These are phyloP conservation scores for Ilyonectria mors-panacis DNA, from an alignment of 2,329 filamentous ascomycete species.

Conservation along the genomic window DNA sequence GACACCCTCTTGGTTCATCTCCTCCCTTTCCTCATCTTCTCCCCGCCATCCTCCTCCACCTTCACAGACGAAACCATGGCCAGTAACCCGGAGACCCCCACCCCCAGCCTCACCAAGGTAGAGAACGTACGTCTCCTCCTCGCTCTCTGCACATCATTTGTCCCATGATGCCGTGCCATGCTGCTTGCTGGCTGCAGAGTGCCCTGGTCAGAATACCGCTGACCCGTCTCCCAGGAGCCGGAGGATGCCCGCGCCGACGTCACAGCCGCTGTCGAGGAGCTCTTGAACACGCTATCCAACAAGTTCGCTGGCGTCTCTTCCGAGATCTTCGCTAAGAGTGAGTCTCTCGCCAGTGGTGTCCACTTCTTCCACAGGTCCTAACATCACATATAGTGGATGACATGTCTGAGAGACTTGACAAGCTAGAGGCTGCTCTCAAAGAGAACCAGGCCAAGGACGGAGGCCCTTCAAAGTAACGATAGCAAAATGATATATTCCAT, in stretches of 20 bases:
- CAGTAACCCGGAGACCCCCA: conserved; percentile 53
- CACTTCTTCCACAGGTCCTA: conserved; percentile 18
- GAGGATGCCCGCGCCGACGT: conserved; percentile 75
- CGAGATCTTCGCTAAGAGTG: conserved; percentile 92
- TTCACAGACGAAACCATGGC: conserved; percentile 51
- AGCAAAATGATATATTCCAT: neutral
- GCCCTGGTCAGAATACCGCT: conserved; percentile 31
- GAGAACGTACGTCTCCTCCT: conserved; percentile 51
- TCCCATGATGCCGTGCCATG: conserved; percentile 1
- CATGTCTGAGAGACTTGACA: conserved; percentile 89
- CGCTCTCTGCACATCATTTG: neutral
- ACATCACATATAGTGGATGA: conserved; percentile 82
- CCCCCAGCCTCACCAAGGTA: conserved; percentile 50
- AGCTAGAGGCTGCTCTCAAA: conserved; percentile 81
- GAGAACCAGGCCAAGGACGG: conserved; percentile 65
- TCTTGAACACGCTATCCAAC: conserved; percentile 85
- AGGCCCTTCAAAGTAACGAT: conserved; percentile 54
- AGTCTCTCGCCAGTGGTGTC: conserved; percentile 49
- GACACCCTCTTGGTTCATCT: neutral
- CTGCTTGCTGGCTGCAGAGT: conserved; percentile 21
- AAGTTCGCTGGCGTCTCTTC: conserved; percentile 89
- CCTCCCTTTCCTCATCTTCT: conserved; percentile 6
- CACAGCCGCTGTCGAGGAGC: conserved; percentile 85
- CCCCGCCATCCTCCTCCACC: conserved; percentile 3
- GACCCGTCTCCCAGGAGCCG: conserved; percentile 49